Percentiles rank a stretch among this genome's conserved stretches.
Conservation (phyloP, 2,329 filamentous ascomycete species). For the Botryotinia globosa region DNA sequence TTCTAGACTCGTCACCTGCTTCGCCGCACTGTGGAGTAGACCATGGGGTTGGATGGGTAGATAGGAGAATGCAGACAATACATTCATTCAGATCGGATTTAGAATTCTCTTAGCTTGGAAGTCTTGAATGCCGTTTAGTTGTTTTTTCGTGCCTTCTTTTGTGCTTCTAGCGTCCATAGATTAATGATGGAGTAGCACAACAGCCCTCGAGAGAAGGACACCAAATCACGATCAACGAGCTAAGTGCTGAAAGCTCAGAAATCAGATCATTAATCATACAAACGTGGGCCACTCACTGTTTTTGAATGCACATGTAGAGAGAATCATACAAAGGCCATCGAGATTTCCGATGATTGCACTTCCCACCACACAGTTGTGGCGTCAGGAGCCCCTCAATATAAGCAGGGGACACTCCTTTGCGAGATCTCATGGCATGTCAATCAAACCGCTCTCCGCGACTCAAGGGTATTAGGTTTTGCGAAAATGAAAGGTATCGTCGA, state of each 20-base stretch:
- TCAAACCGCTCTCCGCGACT: not conserved
- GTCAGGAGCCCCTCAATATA: not conserved
- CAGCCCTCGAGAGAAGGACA: not conserved
- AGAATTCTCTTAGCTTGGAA: not conserved
- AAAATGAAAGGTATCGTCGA: slow-evolving; percentile 53
- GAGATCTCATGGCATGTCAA: not conserved
- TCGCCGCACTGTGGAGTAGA: slow-evolving; percentile 4
- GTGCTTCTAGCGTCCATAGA: not conserved
- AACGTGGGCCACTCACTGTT: not conserved
- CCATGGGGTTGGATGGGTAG: not conserved
- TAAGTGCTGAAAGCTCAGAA: not conserved
- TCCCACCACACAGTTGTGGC: not conserved
- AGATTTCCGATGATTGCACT: not conserved
- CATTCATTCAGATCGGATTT: not conserved
- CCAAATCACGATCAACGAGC: not conserved
- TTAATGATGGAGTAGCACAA: not conserved
- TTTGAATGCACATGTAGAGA: not conserved
- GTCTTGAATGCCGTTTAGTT: not conserved
- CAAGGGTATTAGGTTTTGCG: slow-evolving; percentile 30
- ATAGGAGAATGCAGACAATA: not conserved
- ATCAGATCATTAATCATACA: not conserved
- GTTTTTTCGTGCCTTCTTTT: not conserved
- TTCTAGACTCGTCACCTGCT: slow-evolving; percentile 11
- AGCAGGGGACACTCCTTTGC: not conserved
- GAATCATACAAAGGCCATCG: not conserved